Evolutionary conservation across 495 filamentous ascomycete genomes (phyloP), one percentile per base, ranked within the genome.

Genomic region (Hamigera avellanea): DNA sequence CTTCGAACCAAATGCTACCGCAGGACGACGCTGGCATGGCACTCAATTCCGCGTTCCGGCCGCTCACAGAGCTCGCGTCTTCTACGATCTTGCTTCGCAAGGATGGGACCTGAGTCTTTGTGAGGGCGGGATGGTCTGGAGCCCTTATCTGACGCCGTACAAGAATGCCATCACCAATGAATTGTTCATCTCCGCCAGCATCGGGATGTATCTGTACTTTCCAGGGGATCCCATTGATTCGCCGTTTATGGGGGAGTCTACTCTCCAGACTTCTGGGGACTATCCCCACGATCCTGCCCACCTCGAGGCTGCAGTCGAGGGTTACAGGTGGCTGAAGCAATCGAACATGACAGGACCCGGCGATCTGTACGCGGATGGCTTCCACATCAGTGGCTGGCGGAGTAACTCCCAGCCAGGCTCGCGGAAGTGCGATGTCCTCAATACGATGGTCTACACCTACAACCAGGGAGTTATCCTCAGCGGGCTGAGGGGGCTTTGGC

Each of bases 151-250:
- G 27, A 56, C 62, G 14, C 86, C 89, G 0, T 95, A 98, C 59
- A 98, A 96, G 55, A 98, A 98, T 49, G 87, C 91, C 38, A 89
- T 98, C 44, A 98, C 91, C 19, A 98, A 98, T 52, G 78, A 96
- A 52, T 70, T 95, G 7, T 96, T 67, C 50, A 84, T 95, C 36
- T 64, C 86, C 0, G 86, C 84, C 1, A 86, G 80, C 32, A 73
- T 93, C 31, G 72, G 66, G 14, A 96, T 98, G 91, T 98, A 93
- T 52, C 72, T 93, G 2, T 73, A 91, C 53, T 91, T 86, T 52
- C 86, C 87, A 0, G 86, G 86, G 2, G 87, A 93, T 41, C 41
- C 59, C 13, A 85, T 83, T 39, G 54, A 65, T 10, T 76, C 80
- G 0, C 87, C 87, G 1, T 93, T 84, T 48, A 32, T 57, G 29